Conservation (phyloP, 2,329 filamentous ascomycete genomes). For the Ceratocystis cacaofunesta region DNA sequence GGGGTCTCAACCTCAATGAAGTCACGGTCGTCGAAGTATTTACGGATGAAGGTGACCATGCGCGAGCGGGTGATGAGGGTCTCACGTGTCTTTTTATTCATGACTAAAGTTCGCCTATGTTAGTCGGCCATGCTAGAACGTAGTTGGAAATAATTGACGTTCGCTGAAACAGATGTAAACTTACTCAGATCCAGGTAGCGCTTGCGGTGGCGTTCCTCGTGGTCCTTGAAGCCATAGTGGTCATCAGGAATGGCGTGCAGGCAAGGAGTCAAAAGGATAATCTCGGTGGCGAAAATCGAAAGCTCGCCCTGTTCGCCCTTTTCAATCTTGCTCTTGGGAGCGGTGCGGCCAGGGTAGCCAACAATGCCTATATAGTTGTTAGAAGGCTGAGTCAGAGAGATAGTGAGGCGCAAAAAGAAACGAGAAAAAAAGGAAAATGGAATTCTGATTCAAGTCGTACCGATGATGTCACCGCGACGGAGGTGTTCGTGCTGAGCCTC, state of each 20-base stretch:
- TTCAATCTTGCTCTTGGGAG: constrained; percentile 74
- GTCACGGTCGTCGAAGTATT: constrained; percentile 73
- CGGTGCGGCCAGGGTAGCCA: constrained; percentile 69
- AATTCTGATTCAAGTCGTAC: constrained; percentile 24
- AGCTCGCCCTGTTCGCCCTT: constrained; percentile 74
- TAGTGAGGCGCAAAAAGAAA: not conserved
- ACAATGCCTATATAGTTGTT: constrained; percentile 33
- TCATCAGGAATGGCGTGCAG: constrained; percentile 80
- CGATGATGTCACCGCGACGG: constrained; percentile 83
- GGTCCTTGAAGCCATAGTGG: constrained; percentile 89
- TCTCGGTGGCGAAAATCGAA: constrained; percentile 78
- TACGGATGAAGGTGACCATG: constrained; percentile 77
- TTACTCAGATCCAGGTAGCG: constrained; percentile 72
- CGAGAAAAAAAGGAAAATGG: not conserved
- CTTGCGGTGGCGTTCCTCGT: constrained; percentile 85
- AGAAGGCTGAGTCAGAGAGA: not conserved
- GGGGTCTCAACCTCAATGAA: constrained; percentile 94
- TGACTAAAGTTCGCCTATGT: constrained; percentile 33
- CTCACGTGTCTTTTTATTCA: constrained; percentile 77
- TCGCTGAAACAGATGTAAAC: not conserved
- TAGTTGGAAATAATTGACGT: not conserved
- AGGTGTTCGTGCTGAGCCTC: constrained; percentile 80
- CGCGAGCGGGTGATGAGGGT: constrained; percentile 65
- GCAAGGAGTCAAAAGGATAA: constrained; percentile 77
- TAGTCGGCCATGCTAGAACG: not conserved